phyloP scores from a whole-genome alignment of 148 eudicot species.

The Oxyria digyna region DNA sequence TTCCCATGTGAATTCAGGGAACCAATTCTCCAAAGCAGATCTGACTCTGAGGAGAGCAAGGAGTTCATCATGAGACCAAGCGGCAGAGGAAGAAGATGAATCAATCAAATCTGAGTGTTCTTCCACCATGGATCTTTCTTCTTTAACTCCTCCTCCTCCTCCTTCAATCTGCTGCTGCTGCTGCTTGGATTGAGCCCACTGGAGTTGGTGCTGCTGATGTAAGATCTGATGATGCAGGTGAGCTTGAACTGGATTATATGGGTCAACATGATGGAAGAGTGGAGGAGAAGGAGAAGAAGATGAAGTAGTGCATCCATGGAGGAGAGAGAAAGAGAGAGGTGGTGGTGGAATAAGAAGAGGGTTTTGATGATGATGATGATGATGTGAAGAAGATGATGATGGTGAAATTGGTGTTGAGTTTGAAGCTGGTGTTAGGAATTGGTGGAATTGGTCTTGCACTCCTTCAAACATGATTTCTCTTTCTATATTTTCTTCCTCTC shows the following conservation, averaged over 20 bases:
- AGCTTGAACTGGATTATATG: slow-evolving; percentile 7
- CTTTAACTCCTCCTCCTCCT: not conserved
- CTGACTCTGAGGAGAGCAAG: slow-evolving; percentile 55
- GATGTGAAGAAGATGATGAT: not conserved
- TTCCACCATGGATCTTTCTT: slow-evolving; percentile 5
- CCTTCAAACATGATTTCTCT: slow-evolving; percentile 57
- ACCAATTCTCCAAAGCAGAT: slow-evolving; percentile 55
- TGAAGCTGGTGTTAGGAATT: slow-evolving; percentile 47
- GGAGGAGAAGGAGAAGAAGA: slow-evolving; percentile 9
- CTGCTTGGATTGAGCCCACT: not conserved
- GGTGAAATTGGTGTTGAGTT: slow-evolving; percentile 4
- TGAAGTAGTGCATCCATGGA: slow-evolving; percentile 9
- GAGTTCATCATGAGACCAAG: slow-evolving; percentile 65
- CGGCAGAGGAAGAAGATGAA: not conserved
- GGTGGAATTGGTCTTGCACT: slow-evolving; percentile 64
- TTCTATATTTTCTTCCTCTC: not conserved
- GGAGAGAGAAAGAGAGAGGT: slow-evolving; percentile 21
- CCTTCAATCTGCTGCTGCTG: not conserved
- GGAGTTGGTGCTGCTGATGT: not conserved
- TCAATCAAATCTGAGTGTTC: not conserved
- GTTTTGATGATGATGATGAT: not conserved
- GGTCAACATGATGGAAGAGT: slow-evolving; percentile 13
- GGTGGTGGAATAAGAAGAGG: not conserved
- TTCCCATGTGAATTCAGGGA: slow-evolving; percentile 69
- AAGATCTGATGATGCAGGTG: slow-evolving; percentile 9